A percentile compares a stretch with the other conserved stretches of the same genome.
phyloP scores from a whole-genome alignment of 192 early-diverging fungal genomes.

The Cladochytrium replicatum region DNA sequence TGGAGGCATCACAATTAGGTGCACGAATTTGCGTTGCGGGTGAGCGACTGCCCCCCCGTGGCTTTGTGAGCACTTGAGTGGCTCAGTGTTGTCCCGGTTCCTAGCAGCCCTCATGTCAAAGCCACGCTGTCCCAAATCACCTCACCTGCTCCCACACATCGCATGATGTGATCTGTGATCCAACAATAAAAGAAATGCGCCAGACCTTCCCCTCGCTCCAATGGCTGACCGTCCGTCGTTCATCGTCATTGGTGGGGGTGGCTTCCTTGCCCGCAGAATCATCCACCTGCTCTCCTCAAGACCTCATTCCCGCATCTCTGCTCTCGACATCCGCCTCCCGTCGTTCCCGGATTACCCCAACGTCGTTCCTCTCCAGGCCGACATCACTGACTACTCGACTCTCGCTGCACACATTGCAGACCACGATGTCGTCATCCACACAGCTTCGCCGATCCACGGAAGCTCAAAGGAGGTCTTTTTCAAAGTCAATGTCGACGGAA shows the following conservation, averaged over 20 bases:
- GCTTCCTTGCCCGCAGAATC: constrained; percentile 75
- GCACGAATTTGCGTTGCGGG: no score
- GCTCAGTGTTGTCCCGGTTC: no score
- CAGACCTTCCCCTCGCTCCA: no score
- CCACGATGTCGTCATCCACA: constrained; percentile 73
- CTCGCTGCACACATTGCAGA: constrained; percentile 53
- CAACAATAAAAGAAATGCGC: no score
- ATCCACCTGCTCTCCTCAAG: constrained; percentile 59
- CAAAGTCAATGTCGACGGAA: constrained; percentile 72
- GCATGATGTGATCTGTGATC: no score
- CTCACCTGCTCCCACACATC: no score
- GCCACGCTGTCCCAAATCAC: no score
- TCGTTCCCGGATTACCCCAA: constrained; percentile 15
- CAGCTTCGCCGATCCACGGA: constrained; percentile 77
- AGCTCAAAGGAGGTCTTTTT: constrained; percentile 56
- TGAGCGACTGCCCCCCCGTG: no score
- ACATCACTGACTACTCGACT: constrained; percentile 41
- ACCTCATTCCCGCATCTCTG: constrained; percentile 49
- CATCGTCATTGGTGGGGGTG: constrained; percentile 79
- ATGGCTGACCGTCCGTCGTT: no score
- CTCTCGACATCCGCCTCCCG: constrained; percentile 67
- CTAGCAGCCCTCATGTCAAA: no score
- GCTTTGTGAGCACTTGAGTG: no score
- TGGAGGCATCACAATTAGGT: no score
- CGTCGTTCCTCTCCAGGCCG: constrained; percentile 41